Base-by-base conservation (phyloP, 1,284 basidiomycete genomes). In the Sparassis latifolia region DNA sequence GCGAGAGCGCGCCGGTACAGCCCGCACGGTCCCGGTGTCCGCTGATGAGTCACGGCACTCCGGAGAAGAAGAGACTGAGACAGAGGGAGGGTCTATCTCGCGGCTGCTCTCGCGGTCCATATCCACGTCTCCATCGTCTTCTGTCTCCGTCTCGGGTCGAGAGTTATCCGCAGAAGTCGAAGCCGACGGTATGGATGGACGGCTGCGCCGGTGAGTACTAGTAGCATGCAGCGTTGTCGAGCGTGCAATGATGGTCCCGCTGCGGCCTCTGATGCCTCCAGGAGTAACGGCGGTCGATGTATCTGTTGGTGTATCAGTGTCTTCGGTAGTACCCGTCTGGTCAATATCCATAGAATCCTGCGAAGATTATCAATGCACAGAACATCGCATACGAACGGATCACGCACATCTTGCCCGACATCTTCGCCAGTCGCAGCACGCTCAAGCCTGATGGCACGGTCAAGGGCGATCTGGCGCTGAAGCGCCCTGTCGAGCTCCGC, bases 191-290 rank as follows among this genome's bases (percentile, higher is more conserved):
- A 42, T 50, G n/a, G n/a, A n/a, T n/a, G n/a, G n/a, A n/a, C n/a
- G n/a, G n/a, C n/a, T n/a, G n/a, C n/a, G n/a, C n/a, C n/a, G n/a
- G n/a, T n/a, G n/a, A n/a, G n/a, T n/a, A n/a, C n/a, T n/a, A n/a
- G n/a, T n/a, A n/a, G n/a, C n/a, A n/a, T n/a, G n/a, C n/a, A n/a
- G n/a, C n/a, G n/a, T n/a, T n/a, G n/a, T n/a, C n/a, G n/a, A 75
- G 6, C 82, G 79, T 9, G 77, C 86, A 49, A 89, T 80, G 51
- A 89, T 75, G 0, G 87, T 89, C 4, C 85, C 85, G 56, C 85
- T 86, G 37, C 87, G 79, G 58, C 89, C 86, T 31, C 87, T 74
- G 5, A 78, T 75, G 2, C 78, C 74, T 38, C 74, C 62, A 3
- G 83, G 82, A 0, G 83, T 85, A 3, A 75, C 69, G 42, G 78